Percentiles rank a stretch among this genome's conserved stretches.
These are phyloP conservation scores for Fermentozyma sake DNA, from an alignment of 1,139 yeast species.

Conservation along the genomic window DNA sequence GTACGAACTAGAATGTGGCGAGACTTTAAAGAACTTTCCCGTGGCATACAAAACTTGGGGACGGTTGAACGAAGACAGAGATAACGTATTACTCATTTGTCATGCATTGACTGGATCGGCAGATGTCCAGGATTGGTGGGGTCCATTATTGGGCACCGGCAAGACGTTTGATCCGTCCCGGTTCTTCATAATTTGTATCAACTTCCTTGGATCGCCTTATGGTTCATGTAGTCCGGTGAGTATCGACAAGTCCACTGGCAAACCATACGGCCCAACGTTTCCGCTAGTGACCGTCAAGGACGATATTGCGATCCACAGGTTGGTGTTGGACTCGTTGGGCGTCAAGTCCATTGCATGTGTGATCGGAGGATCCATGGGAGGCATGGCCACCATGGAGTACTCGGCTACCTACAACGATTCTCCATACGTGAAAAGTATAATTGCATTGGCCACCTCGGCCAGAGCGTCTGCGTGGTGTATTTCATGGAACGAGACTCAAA, in stretches of 20 bases:
- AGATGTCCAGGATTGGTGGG: conserved; percentile 99
- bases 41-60: conserved; percentile 98
- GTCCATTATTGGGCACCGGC: conserved; percentile 82
- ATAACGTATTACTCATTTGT: conserved; percentile 81
- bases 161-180: conserved; percentile 88
- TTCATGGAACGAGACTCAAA: conserved; percentile 97
- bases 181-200: conserved; percentile 81
- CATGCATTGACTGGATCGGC: conserved; percentile 96
- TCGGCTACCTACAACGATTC: conserved; percentile 62
- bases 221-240: conserved; percentile 94
- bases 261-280: conserved; percentile 87
- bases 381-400: conserved; percentile 94
- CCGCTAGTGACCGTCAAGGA: conserved; percentile 91
- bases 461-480: conserved; percentile 98
- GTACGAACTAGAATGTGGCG: conserved; percentile 78
- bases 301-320: conserved; percentile 76
- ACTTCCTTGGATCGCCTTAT: conserved; percentile 92
- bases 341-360: conserved; percentile 77
- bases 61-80: conserved; percentile 49
- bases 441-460: conserved; percentile 92
- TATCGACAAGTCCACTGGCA: conserved; percentile 64
- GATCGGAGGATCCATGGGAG: conserved; percentile 98
- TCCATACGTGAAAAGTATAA: conserved; percentile 63
- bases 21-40: conserved; percentile 66
- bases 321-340: conserved; percentile 70